Base-by-base conservation (phyloP, 2,329 filamentous ascomycete genomes). In the Fusarium staphyleae region DNA sequence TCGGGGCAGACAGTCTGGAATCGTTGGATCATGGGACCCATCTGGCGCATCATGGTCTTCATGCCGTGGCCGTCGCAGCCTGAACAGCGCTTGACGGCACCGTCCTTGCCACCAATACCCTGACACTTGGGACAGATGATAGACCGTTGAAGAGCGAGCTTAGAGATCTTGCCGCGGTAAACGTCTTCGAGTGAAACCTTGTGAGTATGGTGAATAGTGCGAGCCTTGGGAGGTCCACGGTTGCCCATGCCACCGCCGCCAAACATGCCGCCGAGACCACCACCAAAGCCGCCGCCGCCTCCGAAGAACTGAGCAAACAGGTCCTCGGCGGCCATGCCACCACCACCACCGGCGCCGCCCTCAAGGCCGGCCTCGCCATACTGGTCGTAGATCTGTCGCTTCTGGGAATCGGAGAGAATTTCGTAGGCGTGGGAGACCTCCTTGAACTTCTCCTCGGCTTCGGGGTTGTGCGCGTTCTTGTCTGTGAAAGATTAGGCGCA, bases 1-100 rank as follows among this genome's bases (percentile, higher is more conserved):
- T 99, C 96, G 22, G 93, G 90, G 84, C 95, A 99, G 68, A 97
- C 93, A 24, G 93, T 98, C 83, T 99, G 95, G 87, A 99, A 99
- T 52, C 95, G 91, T 80, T 99, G 96, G 68, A 99, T 98, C 95
- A 99, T 99, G 55, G 95, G 95, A 44, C 95, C 95, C 93, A 99
- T 98, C 79, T 99, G 95, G 73, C 96, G 90, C 95, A 99, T 97
- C 93, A 99, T 98, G 33, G 91, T 97, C 89, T 98, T 98, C 90
- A 97, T 96, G 77, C 95, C 95, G 62, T 89, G 86, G 64, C 95
- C 95, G 69, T 96, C 91, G 75, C 95, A 99, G 70, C 91, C 90
- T 33, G 85, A 72, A 77, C 95, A 99, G 70, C 89, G 90, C 80
- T 93, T 93, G 63, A 98, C 93, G n/a, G 95, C 91, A 62, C 95